These are phyloP conservation scores for Xeromyces bisporus DNA, from an alignment of 495 filamentous ascomycete genomes.

Conservation along the genomic window DNA sequence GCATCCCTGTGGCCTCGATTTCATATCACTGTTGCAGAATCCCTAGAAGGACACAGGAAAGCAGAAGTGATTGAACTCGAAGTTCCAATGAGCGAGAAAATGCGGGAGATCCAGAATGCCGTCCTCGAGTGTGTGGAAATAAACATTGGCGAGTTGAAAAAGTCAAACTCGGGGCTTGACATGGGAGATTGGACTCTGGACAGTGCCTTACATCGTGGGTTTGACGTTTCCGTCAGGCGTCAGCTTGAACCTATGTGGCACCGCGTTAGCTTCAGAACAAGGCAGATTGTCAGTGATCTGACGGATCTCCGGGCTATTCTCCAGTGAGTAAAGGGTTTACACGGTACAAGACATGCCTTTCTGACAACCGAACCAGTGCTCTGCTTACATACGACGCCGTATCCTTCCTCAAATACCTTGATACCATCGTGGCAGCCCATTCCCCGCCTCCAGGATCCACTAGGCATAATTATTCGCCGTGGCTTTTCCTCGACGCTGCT, in stretches of 20 bases:
- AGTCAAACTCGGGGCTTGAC: constrained; percentile 72
- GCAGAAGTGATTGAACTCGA: constrained; percentile 95
- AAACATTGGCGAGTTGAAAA: constrained; percentile 81
- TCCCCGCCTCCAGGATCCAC: constrained; percentile 77
- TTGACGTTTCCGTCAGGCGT: constrained; percentile 73
- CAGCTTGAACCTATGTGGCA: constrained; percentile 97
- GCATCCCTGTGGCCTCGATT: constrained; percentile 90
- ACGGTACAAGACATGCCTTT: no score
- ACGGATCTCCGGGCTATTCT: constrained; percentile 74
- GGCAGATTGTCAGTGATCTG: constrained; percentile 81
- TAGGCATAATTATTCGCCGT: constrained; percentile 77
- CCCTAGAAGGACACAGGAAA: constrained; percentile 77
- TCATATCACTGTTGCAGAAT: constrained; percentile 72
- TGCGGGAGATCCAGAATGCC: constrained; percentile 84
- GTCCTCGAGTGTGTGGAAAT: constrained; percentile 94
- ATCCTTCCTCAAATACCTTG: constrained; percentile 79
- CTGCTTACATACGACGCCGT: constrained; percentile 81
- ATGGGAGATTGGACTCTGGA: constrained; percentile 98
- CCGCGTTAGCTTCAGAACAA: constrained; percentile 83
- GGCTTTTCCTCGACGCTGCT: constrained; percentile 91
- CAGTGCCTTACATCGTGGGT: constrained; percentile 81
- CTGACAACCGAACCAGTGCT: constrained; percentile 23
- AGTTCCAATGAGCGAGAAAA: constrained; percentile 88
- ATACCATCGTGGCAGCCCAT: constrained; percentile 84
- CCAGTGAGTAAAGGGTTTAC: no score